Evolutionary conservation across 768 basidiomycete genomes (phyloP), one percentile per base, ranked within the genome.

Genomic region (Leucosporidium yakuticum): DNA sequence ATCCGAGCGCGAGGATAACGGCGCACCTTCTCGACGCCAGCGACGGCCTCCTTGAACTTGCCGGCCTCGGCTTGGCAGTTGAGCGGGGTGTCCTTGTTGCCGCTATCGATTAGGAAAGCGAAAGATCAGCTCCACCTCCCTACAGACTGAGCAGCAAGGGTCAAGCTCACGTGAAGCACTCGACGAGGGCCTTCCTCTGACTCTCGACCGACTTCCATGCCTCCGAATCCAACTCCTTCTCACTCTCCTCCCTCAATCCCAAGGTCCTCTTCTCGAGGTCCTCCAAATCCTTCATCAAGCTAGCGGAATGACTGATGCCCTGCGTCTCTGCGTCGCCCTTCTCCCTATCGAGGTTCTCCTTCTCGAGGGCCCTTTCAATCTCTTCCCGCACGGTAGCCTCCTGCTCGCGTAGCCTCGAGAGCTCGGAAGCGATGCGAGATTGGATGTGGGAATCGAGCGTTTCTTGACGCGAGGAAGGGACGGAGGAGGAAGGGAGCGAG

Each of bases 261-360:
- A 88, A 86, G n/a, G 90, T 85, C 75, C 88, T 88, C 63, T 80
- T 80, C 74, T 83, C 83, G 57, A 92, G 82, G 76, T 89, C 85
- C 73, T 89, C 88, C 71, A 93, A 77, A 77, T 92, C 91, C 34
- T 85, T 87, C 65, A 87, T 78, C 32, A 93, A 80, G 4, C 83
- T 81, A 11, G 84, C 81, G 67, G 86, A 88, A 54, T 76, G 76
- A 23, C 63, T 51, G 31, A 67, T 54, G 72, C 83, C 86, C 76
- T 85, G 81, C 39, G 39, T 44, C 36, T 79, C 74, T 14, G 76
- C 69, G 36, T 69, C 80, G 32, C 79, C 77, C 72, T 81, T 83
- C 79, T 92, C 90, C 65, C 84, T 83, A 78, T 91, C 88, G 60
- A 93, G 78, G 79, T 93, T 94, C 81, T 93, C 91, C 80, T 86